Percentiles rank a stretch among this genome's conserved stretches.
Evolutionary conservation across 192 early-diverging fungal genomes (phyloP).

Genomic region (Paraglomus occultum): DNA sequence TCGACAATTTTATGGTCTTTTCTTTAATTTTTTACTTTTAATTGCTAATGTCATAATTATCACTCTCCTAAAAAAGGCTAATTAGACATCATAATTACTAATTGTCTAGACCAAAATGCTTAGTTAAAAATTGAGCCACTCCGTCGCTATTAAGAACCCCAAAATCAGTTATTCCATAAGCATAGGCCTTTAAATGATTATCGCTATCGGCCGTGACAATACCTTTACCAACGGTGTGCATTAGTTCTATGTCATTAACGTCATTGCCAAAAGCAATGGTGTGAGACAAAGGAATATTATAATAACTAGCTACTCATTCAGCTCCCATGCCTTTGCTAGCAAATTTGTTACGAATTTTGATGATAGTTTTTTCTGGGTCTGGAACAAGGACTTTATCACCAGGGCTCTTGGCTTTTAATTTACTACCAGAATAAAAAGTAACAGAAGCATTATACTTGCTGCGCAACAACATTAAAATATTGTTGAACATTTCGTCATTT

Average conservation of each 20-base stretch:
- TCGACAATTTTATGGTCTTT: no score
- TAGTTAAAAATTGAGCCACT: slow-evolving; percentile 4
- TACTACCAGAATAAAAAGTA: slow-evolving; percentile 16
- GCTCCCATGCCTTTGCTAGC: slow-evolving; percentile 6
- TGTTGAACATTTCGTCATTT: background rate
- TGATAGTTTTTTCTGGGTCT: slow-evolving; percentile 4
- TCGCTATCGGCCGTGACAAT: background rate
- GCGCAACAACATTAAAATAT: slow-evolving; percentile 11
- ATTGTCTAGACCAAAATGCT: slow-evolving; percentile 7
- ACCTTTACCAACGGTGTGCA: background rate
- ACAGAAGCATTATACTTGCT: background rate
- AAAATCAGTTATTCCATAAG: slow-evolving; percentile 18
- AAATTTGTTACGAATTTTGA: slow-evolving; percentile 4
- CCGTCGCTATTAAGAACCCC: background rate
- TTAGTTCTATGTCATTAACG: slow-evolving; percentile 6
- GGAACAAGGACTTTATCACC: slow-evolving; percentile 14
- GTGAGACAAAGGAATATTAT: background rate
- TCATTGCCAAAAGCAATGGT: slow-evolving; percentile 18
- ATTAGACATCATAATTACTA: background rate
- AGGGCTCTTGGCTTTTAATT: slow-evolving; percentile 12
- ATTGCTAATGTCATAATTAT: no score
- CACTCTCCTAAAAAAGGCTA: no score
- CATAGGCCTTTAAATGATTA: background rate
- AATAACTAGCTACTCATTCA: background rate
- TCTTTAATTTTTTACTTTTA: no score